Conservation (phyloP, 2,329 filamentous ascomycete genomes). For the Penicillium sp. region DNA sequence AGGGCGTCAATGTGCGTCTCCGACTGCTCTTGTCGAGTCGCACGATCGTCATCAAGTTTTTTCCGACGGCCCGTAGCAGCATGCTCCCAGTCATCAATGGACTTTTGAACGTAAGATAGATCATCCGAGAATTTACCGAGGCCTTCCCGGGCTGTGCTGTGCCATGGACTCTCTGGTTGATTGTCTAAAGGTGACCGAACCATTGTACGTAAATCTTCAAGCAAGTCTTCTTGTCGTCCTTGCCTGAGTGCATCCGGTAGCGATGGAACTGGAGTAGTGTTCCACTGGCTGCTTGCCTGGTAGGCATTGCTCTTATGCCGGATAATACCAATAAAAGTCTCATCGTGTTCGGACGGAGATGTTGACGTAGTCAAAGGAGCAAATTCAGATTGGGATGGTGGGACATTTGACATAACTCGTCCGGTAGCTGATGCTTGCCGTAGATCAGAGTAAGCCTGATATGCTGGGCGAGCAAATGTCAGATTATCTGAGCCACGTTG, state of each 20-base stretch:
- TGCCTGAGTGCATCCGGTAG: slow-evolving; percentile 35
- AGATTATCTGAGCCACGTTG: slow-evolving; percentile 43
- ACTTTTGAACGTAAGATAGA: slow-evolving; percentile 45
- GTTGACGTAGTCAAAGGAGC: slow-evolving; percentile 19
- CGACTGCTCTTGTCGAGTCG: slow-evolving; percentile 51
- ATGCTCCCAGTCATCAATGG: slow-evolving; percentile 48
- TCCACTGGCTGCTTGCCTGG: slow-evolving; percentile 27
- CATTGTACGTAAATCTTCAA: slow-evolving; percentile 39
- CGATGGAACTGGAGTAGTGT: slow-evolving; percentile 26
- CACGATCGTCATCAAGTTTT: slow-evolving; percentile 50
- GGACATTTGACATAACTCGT: slow-evolving; percentile 42
- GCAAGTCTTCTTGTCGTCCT: slow-evolving; percentile 23
- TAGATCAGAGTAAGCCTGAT: slow-evolving; percentile 49
- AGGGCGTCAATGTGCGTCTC: slow-evolving; percentile 54
- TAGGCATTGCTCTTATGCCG: slow-evolving; percentile 48
- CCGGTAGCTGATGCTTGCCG: slow-evolving; percentile 47
- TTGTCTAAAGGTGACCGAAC: slow-evolving; percentile 35
- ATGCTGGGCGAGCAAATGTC: slow-evolving; percentile 41
- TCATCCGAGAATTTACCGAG: slow-evolving; percentile 41
- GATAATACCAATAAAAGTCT: slow-evolving; percentile 50
- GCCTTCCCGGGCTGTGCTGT: slow-evolving; percentile 32
- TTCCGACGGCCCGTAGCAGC: slow-evolving; percentile 45
- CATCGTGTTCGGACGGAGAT: slow-evolving; percentile 37
- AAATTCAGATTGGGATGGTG: slow-evolving; percentile 16
- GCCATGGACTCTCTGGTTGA: slow-evolving; percentile 35